Evolutionary conservation across 1,139 yeast genomes (phyloP).

Genomic region (Kurtzmaniella quercitrusa): DNA sequence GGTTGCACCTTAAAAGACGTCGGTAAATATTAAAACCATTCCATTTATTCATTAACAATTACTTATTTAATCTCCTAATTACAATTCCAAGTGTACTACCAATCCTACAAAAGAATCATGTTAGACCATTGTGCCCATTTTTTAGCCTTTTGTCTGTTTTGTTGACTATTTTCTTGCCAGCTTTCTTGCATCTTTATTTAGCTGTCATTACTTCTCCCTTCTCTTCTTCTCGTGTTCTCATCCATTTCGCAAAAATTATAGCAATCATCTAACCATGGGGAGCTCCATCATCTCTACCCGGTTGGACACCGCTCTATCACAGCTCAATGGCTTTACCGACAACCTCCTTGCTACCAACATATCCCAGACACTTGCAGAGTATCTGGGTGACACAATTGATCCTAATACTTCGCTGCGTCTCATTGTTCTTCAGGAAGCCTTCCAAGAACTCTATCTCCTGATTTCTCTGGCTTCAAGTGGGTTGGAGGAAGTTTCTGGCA

Average conservation of each 20-base stretch:
- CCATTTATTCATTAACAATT: too few species aligned
- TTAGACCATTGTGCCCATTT: too few species aligned
- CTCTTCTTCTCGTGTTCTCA: too few species aligned
- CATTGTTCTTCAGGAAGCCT: conserved; percentile 17
- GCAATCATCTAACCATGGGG: neutral
- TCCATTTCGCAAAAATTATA: neutral
- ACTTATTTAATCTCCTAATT: too few species aligned
- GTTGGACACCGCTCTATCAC: conserved; percentile 3
- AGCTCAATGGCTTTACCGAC: conserved; percentile 9
- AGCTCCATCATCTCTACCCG: conserved; percentile 8
- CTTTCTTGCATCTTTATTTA: too few species aligned
- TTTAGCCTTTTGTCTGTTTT: too few species aligned
- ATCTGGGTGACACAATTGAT: neutral
- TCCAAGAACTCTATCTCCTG: conserved; percentile 21
- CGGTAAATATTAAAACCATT: too few species aligned
- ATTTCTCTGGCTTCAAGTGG: neutral
- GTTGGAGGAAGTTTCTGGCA: neutral
- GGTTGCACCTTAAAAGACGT: too few species aligned
- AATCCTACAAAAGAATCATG: too few species aligned
- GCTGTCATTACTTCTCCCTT: too few species aligned
- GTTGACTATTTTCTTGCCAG: too few species aligned
- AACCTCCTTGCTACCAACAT: conserved; percentile 5
- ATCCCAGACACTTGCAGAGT: conserved; percentile 4
- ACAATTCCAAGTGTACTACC: too few species aligned
- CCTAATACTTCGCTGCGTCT: conserved; percentile 7